A percentile compares a stretch with the other conserved stretches of the same genome.
These are phyloP conservation scores for Verbena officinalis DNA, from an alignment of 257 asterid genomes.

Conservation along the genomic window DNA sequence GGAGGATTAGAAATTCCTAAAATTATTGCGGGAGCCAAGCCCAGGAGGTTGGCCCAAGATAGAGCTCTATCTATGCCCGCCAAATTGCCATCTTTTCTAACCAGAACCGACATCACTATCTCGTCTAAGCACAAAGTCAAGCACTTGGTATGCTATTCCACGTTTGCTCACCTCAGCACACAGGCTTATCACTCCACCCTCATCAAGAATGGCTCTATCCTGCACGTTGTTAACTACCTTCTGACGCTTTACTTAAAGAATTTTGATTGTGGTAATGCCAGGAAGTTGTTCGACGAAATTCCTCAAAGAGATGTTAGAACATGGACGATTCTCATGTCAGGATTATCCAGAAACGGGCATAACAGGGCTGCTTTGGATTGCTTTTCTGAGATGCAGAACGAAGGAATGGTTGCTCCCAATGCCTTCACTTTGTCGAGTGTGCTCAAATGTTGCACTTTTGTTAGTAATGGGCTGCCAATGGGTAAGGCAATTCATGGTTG, in stretches of 20 bases:
- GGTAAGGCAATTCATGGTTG: conserved; percentile 72
- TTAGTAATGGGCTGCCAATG: conserved; percentile 40
- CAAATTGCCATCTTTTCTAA: not conserved
- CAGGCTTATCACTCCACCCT: conserved; percentile 45
- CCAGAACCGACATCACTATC: not conserved
- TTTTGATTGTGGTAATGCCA: conserved; percentile 33
- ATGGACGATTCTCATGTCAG: conserved; percentile 75
- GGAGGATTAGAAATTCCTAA: no score
- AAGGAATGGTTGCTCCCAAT: conserved; percentile 56
- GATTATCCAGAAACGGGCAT: conserved; percentile 48
- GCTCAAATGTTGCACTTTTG: conserved; percentile 58
- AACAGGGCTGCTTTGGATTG: conserved; percentile 45
- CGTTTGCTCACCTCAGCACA: conserved; percentile 26
- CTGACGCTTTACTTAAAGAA: conserved; percentile 43
- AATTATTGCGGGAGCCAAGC: not conserved
- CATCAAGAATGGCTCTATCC: conserved; percentile 50
- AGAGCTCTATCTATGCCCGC: conserved; percentile 5
- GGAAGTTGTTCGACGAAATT: conserved; percentile 75
- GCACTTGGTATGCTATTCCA: conserved; percentile 23
- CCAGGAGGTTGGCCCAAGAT: not conserved
- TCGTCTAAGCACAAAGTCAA: not conserved
- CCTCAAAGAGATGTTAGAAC: conserved; percentile 63
- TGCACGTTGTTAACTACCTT: conserved; percentile 41
- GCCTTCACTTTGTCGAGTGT: conserved; percentile 64
- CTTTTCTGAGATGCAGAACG: conserved; percentile 57